phyloP scores from a whole-genome alignment of 768 basidiomycete species.

The Phanerochaete carnosa region DNA sequence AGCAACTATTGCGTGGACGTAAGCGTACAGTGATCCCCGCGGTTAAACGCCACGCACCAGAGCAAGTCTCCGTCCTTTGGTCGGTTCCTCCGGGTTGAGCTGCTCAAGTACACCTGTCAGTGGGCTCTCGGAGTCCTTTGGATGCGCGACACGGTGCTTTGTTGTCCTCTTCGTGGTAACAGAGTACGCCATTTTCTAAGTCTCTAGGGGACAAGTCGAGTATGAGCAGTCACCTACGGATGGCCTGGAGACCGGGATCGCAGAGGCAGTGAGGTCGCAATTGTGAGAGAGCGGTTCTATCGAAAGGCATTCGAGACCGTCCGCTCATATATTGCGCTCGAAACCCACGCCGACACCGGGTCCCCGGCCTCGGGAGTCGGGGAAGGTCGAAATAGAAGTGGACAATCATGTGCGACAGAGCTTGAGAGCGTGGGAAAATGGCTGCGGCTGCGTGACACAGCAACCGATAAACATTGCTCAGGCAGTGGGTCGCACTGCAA shows the following conservation, averaged over 20 bases:
- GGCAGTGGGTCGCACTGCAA: no score
- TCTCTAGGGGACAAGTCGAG: no score
- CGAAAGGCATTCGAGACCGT: no score
- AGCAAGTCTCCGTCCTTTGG: slow-evolving; percentile 58
- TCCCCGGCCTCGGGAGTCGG: neutral
- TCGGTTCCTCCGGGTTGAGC: slow-evolving; percentile 44
- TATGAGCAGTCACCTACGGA: no score
- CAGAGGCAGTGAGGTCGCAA: no score
- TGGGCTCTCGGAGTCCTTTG: slow-evolving; percentile 3
- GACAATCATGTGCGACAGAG: neutral
- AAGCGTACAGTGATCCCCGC: slow-evolving; percentile 14
- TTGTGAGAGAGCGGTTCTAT: no score
- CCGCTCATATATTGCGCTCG: neutral
- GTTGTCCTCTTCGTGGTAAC: slow-evolving; percentile 23
- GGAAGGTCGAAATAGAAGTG: neutral
- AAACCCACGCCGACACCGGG: neutral
- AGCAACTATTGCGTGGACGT: slow-evolving; percentile 49
- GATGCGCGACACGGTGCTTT: slow-evolving; percentile 10
- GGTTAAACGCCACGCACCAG: slow-evolving; percentile 44
- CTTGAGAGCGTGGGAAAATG: neutral
- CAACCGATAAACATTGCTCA: no score
- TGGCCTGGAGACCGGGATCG: no score
- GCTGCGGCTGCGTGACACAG: neutral
- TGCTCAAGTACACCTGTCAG: slow-evolving; percentile 57
- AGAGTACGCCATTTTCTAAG: slow-evolving; percentile 6